phyloP scores from a whole-genome alignment of 2,329 filamentous ascomycete species.

The Pseudocercospora vitis region DNA sequence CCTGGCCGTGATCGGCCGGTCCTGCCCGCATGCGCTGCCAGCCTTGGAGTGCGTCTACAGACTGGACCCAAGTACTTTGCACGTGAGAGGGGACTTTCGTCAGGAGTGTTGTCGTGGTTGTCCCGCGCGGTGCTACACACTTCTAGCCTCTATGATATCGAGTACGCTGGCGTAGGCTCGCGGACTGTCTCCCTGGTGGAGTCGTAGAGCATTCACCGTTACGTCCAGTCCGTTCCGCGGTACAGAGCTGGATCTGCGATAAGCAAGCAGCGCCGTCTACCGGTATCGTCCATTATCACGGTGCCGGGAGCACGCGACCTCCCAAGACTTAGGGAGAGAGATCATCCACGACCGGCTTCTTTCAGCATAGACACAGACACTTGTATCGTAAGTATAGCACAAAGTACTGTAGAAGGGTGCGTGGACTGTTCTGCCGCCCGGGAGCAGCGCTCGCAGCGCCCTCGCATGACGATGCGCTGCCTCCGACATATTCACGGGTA shows the following conservation, averaged over 20 bases:
- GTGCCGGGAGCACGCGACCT: conserved; percentile 18
- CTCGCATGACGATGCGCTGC: too few species aligned
- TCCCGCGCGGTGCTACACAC: too few species aligned
- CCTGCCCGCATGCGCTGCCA: too few species aligned
- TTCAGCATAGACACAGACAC: background rate
- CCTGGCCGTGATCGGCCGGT: background rate
- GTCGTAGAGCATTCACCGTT: background rate
- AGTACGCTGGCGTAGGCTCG: conserved; percentile 7
- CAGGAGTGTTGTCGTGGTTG: background rate
- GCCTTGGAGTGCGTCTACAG: too few species aligned
- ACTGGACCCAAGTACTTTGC: too few species aligned
- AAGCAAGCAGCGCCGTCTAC: conserved; percentile 11
- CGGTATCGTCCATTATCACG: conserved; percentile 9
- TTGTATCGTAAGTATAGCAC: too few species aligned
- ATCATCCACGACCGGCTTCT: background rate
- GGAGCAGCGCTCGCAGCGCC: too few species aligned
- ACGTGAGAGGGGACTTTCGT: background rate
- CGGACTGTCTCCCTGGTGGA: background rate
- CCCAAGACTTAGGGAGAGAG: background rate
- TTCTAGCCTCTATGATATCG: too few species aligned
- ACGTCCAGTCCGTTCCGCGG: conserved; percentile 11
- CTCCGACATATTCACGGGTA: too few species aligned
- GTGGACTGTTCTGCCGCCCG: too few species aligned
- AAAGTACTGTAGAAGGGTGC: too few species aligned
- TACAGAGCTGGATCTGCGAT: conserved; percentile 10